Evolutionary conservation across 2,329 filamentous ascomycete species (phyloP).

Genomic region (Gaeumannomyces tritici): DNA sequence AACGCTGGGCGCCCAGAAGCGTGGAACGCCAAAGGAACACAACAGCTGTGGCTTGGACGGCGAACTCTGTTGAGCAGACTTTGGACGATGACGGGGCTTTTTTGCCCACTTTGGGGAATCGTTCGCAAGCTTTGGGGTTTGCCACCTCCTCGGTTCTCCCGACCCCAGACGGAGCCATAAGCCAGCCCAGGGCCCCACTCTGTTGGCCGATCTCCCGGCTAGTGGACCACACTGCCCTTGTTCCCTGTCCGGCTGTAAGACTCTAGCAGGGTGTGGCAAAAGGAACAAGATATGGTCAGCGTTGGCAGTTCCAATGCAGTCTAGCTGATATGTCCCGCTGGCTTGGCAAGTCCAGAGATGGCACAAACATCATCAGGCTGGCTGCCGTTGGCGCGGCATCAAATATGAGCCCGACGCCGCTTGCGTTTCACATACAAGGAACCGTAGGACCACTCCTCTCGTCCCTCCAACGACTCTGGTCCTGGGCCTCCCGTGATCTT

Average conservation of each 20-base stretch:
- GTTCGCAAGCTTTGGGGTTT: not conserved
- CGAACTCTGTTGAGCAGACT: not conserved
- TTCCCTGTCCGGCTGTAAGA: not conserved
- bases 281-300: not conserved
- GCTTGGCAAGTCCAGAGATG: not conserved
- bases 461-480: not conserved
- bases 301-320: not conserved
- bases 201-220: not conserved
- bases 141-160: too few species aligned
- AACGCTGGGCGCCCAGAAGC: not conserved
- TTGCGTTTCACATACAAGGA: not conserved
- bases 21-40: not conserved
- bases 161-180: too few species aligned
- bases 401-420: not conserved
- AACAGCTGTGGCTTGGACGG: not conserved
- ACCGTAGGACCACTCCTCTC: not conserved
- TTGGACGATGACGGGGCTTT: not conserved
- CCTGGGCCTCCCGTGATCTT: not conserved
- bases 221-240: not conserved
- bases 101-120: not conserved
- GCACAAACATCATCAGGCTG: not conserved
- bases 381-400: too few species aligned
- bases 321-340: not conserved
- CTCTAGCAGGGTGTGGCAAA: not conserved
- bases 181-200: too few species aligned